Percentiles rank a stretch among this genome's conserved stretches.
These are phyloP conservation scores for Fusarium succisae DNA, from an alignment of 2,329 filamentous ascomycete species.

Conservation along the genomic window DNA sequence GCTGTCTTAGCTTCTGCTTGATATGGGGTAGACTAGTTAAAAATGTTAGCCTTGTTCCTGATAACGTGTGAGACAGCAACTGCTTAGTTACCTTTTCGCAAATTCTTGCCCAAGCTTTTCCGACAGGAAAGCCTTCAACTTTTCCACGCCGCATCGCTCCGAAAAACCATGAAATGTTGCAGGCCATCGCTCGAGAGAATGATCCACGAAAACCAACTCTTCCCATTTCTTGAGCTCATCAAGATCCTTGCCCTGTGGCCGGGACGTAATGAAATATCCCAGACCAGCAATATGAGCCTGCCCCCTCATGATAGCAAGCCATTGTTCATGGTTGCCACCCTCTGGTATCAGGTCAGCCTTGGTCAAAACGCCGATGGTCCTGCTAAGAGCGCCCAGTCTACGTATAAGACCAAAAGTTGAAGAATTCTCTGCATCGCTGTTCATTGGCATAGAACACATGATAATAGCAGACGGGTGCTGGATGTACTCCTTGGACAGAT, in stretches of 20 bases:
- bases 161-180: constrained; percentile 57
- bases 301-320: constrained; percentile 70
- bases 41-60: constrained; percentile 10
- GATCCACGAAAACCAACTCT: constrained; percentile 59
- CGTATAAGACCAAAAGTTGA: constrained; percentile 73
- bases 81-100: constrained; percentile 55
- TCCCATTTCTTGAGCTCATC: constrained; percentile 63
- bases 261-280: constrained; percentile 83
- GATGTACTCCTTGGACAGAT: constrained; percentile 77
- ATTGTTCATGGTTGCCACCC: constrained; percentile 61
- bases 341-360: constrained; percentile 79
- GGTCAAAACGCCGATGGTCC: constrained; percentile 81
- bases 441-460: constrained; percentile 80
- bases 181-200: constrained; percentile 57
- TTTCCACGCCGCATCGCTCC: constrained; percentile 63
- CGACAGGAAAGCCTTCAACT: constrained; percentile 62
- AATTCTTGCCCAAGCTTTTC: constrained; percentile 64
- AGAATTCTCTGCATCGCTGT: constrained; percentile 79
- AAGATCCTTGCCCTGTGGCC: constrained; percentile 66
- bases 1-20: constrained; percentile 59
- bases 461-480: constrained; percentile 75
- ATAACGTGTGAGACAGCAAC: background rate
- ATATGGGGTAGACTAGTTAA: constrained; percentile 59
- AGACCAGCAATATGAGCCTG: constrained; percentile 71
- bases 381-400: constrained; percentile 61